Conservation (phyloP, 768 basidiomycete genomes). For the Omphalotus guepiniiformis region DNA sequence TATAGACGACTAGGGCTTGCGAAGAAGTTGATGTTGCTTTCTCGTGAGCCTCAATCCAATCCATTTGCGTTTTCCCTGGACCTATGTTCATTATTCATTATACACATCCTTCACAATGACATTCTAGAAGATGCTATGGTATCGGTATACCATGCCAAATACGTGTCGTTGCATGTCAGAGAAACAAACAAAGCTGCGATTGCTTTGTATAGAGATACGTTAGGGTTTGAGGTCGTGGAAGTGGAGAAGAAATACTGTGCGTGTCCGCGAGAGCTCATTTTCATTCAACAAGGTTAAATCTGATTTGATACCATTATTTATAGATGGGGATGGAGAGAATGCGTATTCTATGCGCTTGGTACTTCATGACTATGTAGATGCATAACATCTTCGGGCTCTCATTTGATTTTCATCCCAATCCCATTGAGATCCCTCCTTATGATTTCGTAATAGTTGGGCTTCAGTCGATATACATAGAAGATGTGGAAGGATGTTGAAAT, state of each 20-base stretch:
- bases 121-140: constrained; percentile 85
- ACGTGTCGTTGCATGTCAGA: constrained; percentile 87
- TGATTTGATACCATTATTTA: constrained; percentile 7
- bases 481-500: no score
- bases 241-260: constrained; percentile 90
- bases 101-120: background rate
- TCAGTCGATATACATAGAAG: no score
- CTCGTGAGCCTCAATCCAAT: constrained; percentile 54
- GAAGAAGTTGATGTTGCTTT: constrained; percentile 90
- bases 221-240: constrained; percentile 84
- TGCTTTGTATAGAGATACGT: constrained; percentile 78
- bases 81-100: background rate
- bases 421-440: no score
- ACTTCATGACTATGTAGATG: constrained; percentile 26
- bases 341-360: constrained; percentile 79
- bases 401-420: no score
- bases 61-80: background rate
- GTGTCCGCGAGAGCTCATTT: constrained; percentile 24
- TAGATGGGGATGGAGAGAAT: constrained; percentile 87
- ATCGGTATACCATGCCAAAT: constrained; percentile 76
- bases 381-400: no score
- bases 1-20: constrained; percentile 91
- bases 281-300: background rate
- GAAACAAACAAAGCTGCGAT: constrained; percentile 95
- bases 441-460: no score